Evolutionary conservation across 2,329 filamentous ascomycete species (phyloP).

Genomic region (Botrytis fabae): DNA sequence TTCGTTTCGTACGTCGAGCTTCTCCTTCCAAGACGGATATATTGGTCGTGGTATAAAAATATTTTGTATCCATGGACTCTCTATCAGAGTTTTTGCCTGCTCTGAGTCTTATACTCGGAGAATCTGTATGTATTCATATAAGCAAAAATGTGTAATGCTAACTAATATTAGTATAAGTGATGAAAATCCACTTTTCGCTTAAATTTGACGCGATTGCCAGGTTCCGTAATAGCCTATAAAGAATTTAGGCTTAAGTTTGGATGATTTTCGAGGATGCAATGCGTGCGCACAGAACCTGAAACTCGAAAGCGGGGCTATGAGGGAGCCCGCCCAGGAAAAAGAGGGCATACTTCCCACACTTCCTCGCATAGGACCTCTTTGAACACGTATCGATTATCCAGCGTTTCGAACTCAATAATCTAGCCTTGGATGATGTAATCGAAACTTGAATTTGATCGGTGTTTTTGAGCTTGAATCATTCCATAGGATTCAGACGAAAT

Average conservation of each 20-base stretch:
- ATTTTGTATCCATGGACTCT: fast-evolving
- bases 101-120: too few relatives aligned
- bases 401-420: neutral
- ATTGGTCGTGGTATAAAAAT: neutral
- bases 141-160: neutral
- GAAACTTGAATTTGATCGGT: too few relatives aligned
- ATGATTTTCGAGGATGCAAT: neutral
- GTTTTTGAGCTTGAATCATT: neutral
- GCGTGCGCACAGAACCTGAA: fast-evolving
- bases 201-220: fast-evolving
- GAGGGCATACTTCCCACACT: neutral
- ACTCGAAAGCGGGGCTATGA: neutral
- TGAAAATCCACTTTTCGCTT: neutral
- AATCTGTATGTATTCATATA: neutral
- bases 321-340: neutral
- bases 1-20: fast-evolving
- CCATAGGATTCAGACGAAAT: neutral
- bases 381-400: fast-evolving
- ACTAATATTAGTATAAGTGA: neutral
- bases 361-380: neutral
- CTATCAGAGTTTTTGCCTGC: neutral
- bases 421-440: too few relatives aligned
- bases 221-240: fast-evolving
- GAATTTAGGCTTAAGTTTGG: fast-evolving
- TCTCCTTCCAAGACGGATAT: neutral